These are phyloP conservation scores for Phytophthora palmivora DNA, from an alignment of 352 stramenopile genomes.

Conservation along the genomic window DNA sequence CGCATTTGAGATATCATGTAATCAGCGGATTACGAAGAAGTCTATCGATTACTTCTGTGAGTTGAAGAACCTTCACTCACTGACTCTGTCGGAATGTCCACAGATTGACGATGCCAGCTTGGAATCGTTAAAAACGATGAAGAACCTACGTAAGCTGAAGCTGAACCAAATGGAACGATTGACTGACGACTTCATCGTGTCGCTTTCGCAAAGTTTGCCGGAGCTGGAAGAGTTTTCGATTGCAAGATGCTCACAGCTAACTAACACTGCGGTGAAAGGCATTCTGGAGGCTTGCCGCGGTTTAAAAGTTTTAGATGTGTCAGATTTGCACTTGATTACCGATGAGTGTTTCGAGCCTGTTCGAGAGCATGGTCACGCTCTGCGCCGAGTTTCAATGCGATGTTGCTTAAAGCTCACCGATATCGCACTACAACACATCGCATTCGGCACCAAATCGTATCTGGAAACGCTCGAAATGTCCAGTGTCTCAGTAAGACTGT, in stretches of 20 bases:
- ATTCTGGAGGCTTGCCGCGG: slow-evolving; percentile 67
- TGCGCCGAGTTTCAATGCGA: slow-evolving; percentile 64
- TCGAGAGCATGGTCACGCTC: slow-evolving; percentile 54
- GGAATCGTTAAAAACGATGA: slow-evolving; percentile 69
- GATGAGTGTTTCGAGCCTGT: slow-evolving; percentile 73
- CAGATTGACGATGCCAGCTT: slow-evolving; percentile 73
- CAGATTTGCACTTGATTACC: slow-evolving; percentile 74
- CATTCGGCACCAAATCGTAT: slow-evolving; percentile 60
- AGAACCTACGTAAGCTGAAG: slow-evolving; percentile 62
- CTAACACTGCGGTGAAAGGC: slow-evolving; percentile 47
- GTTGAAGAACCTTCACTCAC: slow-evolving; percentile 64
- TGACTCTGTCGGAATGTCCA: slow-evolving; percentile 81
- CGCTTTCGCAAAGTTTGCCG: slow-evolving; percentile 54
- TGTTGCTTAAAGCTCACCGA: slow-evolving; percentile 73
- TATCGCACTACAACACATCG: slow-evolving; percentile 60
- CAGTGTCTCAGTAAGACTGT: slow-evolving; percentile 66
- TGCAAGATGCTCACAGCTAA: slow-evolving; percentile 74
- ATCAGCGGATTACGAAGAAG: slow-evolving; percentile 80
- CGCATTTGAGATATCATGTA: slow-evolving; percentile 81
- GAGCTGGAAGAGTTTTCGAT: slow-evolving; percentile 74
- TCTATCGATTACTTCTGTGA: slow-evolving; percentile 82
- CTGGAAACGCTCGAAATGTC: slow-evolving; percentile 77
- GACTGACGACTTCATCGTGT: slow-evolving; percentile 62
- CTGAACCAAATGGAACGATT: slow-evolving; percentile 84
- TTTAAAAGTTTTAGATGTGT: slow-evolving; percentile 68